Base-by-base conservation (phyloP, 2,329 filamentous ascomycete species). In the Stylonectria norvegica region DNA sequence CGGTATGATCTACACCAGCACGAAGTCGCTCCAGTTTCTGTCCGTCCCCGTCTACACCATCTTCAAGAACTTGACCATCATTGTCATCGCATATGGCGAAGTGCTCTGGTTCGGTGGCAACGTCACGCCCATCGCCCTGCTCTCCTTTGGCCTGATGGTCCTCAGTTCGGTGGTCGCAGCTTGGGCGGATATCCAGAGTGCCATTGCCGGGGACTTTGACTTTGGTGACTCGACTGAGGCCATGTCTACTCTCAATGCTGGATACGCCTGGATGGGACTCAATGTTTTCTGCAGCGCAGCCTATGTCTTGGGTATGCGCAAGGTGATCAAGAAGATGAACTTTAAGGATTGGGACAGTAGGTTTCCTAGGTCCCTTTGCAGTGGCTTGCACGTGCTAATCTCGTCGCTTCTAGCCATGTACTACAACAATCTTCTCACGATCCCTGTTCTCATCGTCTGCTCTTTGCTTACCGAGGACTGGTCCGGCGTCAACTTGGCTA, bases 281-380 rank as follows among this genome's bases (percentile, higher is more conserved):
- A 98, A 98, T 68, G 95, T 95, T 59, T 80, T 97, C 64, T 96
- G 89, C 75, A 91, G 87, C 19, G 89, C 93, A 2, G 80, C 87
- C 16, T 97, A 95, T 58, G 75, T 97, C 33, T 71, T 98, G 49
- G 80, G 86, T 54, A 97, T 96, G 91, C 85, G 93, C 64, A 97
- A 97, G 77, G 85, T 94, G 52, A 97, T 98, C 66, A 97, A 97
- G 83, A 81, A 94, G 70, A 96, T 95, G 74, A 96, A 95, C 76
- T 97, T 98, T 72, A 96, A 95, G 78, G 93, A 97, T 66, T 97
- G 94, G 75, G 93, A 98, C 67, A 95, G 91, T 96, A 78, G 70
- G 91, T 82, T 30, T n/a, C n/a, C n/a, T n/a, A n/a, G n/a, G n/a
- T n/a, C n/a, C n/a, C n/a, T n/a, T n/a, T n/a, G n/a, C 5, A 27